These are phyloP conservation scores for Colletotrichum gloeosporioides DNA, from an alignment of 2,329 filamentous ascomycete genomes.

Conservation along the genomic window DNA sequence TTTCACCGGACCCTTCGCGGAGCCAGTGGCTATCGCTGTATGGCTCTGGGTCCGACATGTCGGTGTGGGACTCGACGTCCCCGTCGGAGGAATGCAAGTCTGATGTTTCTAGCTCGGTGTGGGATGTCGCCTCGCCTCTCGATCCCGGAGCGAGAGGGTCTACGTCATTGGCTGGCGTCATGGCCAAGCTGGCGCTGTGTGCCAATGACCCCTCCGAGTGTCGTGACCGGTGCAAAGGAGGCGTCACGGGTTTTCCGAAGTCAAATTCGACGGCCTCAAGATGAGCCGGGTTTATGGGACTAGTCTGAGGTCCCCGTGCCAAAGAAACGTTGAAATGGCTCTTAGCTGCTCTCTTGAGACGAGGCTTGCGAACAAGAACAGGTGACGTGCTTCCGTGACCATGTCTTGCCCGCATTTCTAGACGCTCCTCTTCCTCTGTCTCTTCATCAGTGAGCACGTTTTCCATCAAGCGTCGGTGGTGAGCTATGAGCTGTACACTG, in stretches of 20 bases:
- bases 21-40: slow-evolving; percentile 17
- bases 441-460: slow-evolving; percentile 48
- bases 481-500: slow-evolving; percentile 46
- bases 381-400: slow-evolving; percentile 28
- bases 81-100: slow-evolving; percentile 23
- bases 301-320: slow-evolving; percentile 30
- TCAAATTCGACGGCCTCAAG: slow-evolving; percentile 29
- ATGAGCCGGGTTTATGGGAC: slow-evolving; percentile 24
- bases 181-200: neutral
- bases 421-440: slow-evolving; percentile 47
- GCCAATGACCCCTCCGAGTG: slow-evolving; percentile 1
- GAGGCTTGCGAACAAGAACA: slow-evolving; percentile 40
- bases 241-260: slow-evolving; percentile 15
- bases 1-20: neutral
- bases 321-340: slow-evolving; percentile 34
- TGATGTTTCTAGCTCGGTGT: slow-evolving; percentile 21
- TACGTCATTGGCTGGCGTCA: slow-evolving; percentile 6
- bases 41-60: slow-evolving; percentile 20
- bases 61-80: slow-evolving; percentile 20
- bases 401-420: slow-evolving; percentile 44
- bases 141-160: neutral
- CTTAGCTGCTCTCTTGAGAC: slow-evolving; percentile 46
- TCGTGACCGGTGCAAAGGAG: slow-evolving; percentile 9
- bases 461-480: slow-evolving; percentile 41
- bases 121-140: slow-evolving; percentile 10